Percentiles rank a stretch among this genome's conserved stretches.
Evolutionary conservation across 2,329 filamentous ascomycete genomes (phyloP).

Genomic region (Bipolaris gigantea): DNA sequence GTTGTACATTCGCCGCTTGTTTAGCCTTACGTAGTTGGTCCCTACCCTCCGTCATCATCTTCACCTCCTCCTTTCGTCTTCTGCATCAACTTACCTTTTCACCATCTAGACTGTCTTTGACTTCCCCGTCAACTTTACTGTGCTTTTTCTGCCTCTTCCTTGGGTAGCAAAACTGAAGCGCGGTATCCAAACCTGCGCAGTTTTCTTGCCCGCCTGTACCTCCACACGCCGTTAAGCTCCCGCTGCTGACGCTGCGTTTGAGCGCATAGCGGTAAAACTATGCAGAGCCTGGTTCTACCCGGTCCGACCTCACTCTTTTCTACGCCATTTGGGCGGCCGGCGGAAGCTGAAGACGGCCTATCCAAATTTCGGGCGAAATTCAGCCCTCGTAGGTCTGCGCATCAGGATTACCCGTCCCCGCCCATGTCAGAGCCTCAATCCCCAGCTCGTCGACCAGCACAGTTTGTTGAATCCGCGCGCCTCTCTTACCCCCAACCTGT

Average conservation of each 20-base stretch:
- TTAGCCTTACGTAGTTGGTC: conserved; percentile 2
- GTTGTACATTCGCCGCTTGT: conserved; percentile 17
- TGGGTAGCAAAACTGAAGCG: conserved; percentile 20
- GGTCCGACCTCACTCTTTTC: conserved; percentile 41
- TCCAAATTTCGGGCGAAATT: conserved; percentile 39
- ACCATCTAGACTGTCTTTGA: conserved; percentile 35
- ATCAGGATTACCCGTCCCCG: conserved; percentile 51
- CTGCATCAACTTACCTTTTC: conserved; percentile 37
- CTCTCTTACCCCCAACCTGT: conserved; percentile 31
- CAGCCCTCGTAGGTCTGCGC: conserved; percentile 42
- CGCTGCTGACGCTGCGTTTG: conserved; percentile 41
- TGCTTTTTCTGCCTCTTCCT: conserved; percentile 22
- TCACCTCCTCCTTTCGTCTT: conserved; percentile 20
- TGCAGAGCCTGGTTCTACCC: conserved; percentile 48
- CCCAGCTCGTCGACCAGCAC: conserved; percentile 44
- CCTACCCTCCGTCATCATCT: conserved; percentile 18
- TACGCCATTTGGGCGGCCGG: conserved; percentile 43
- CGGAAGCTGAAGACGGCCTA: conserved; percentile 42
- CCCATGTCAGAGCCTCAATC: conserved; percentile 57
- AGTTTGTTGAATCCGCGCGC: conserved; percentile 37
- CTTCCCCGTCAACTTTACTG: conserved; percentile 26
- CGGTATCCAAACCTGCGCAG: conserved; percentile 19
- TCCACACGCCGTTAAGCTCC: conserved; percentile 33
- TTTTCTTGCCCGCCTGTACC: conserved; percentile 26
- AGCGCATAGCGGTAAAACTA: conserved; percentile 44